phyloP scores from a whole-genome alignment of 352 stramenopile species.

The Halophytophthora polymorphica region DNA sequence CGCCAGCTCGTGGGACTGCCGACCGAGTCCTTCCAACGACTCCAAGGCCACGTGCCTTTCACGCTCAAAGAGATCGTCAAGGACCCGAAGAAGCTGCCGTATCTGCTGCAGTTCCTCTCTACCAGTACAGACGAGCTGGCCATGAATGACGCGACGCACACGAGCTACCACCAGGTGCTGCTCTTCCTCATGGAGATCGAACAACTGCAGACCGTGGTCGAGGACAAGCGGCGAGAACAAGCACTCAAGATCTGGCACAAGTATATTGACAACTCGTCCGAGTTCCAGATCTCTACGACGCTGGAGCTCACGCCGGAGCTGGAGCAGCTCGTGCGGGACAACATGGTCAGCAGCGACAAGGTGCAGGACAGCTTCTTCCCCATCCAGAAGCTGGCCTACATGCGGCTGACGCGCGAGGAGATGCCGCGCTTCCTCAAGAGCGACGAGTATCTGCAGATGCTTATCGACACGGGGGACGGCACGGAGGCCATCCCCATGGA shows the following conservation, averaged over 20 bases:
- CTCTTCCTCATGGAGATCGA: constrained; percentile 84
- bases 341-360: constrained; percentile 43
- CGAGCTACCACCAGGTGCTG: constrained; percentile 76
- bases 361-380: constrained; percentile 78
- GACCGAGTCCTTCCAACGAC: constrained; percentile 56
- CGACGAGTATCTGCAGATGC: constrained; percentile 81
- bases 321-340: constrained; percentile 72
- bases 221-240: constrained; percentile 65
- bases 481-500: constrained; percentile 79
- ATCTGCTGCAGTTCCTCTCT: constrained; percentile 74
- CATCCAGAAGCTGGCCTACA: constrained; percentile 85
- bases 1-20: constrained; percentile 48
- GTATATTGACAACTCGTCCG: constrained; percentile 77
- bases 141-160: constrained; percentile 31
- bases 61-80: constrained; percentile 85
- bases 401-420: constrained; percentile 74
- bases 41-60: constrained; percentile 79
- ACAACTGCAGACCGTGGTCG: constrained; percentile 67
- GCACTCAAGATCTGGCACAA: constrained; percentile 85
- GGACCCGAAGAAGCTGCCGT: constrained; percentile 83
- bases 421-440: constrained; percentile 85
- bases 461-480: constrained; percentile 78
- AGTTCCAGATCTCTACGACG: constrained; percentile 82
- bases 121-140: constrained; percentile 40
- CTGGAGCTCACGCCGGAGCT: constrained; percentile 77